Evolutionary conservation across 148 eudicot genomes (phyloP).

Genomic region (Bassia scoparia): DNA sequence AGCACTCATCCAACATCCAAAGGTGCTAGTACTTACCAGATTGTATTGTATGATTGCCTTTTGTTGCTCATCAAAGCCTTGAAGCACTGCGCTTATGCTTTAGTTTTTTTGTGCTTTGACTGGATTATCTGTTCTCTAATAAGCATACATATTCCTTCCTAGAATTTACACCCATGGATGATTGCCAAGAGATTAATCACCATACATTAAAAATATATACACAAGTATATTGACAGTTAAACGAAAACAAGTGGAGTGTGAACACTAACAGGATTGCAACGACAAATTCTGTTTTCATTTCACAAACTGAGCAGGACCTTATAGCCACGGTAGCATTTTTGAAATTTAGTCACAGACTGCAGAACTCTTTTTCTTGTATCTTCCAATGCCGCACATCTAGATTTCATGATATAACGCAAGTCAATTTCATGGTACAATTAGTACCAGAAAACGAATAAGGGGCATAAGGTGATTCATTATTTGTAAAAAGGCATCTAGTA

Average conservation of each 20-base stretch:
- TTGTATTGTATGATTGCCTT: conserved; percentile 63
- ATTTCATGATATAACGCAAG: conserved; percentile 4
- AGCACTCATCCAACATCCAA: background rate
- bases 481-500: background rate
- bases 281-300: conserved; percentile 51
- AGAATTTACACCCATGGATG: conserved; percentile 64
- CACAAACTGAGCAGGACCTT: conserved; percentile 47
- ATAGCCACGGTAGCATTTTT: conserved; percentile 58
- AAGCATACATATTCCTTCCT: conserved; percentile 47
- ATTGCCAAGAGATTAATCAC: conserved; percentile 40
- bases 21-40: conserved; percentile 48
- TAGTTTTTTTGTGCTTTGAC: conserved; percentile 29
- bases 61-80: conserved; percentile 45
- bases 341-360: conserved; percentile 61
- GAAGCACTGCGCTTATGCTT: conserved; percentile 35
- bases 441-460: conserved; percentile 16
- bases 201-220: background rate
- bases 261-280: conserved; percentile 74
- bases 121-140: conserved; percentile 20
- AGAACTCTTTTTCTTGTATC: conserved; percentile 58
- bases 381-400: conserved; percentile 68
- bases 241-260: no score
- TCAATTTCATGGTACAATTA: background rate
- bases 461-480: background rate
- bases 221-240: no score